Conservation (phyloP, 23 red algal genomes). For the Gracilariopsis chorda region DNA sequence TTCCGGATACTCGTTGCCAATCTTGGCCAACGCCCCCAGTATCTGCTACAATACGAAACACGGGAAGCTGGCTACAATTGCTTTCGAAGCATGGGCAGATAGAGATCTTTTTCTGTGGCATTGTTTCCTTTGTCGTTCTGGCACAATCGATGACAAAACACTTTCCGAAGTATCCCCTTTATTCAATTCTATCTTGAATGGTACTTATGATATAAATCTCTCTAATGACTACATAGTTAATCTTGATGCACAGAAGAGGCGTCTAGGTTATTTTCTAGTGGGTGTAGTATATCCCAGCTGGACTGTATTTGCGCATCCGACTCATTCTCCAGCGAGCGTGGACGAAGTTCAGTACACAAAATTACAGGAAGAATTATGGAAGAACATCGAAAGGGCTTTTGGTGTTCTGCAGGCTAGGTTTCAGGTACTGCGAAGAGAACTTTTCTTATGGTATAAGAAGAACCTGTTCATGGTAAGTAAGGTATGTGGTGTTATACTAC, state of each 20-base stretch:
- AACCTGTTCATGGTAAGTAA: not conserved
- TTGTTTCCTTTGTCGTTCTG: not conserved
- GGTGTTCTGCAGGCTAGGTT: not conserved
- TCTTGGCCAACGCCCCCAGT: no score
- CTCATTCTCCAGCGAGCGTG: not conserved
- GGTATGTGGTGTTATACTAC: not conserved
- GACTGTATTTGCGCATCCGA: not conserved
- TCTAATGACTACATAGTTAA: no score
- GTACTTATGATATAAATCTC: no score
- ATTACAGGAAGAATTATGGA: not conserved
- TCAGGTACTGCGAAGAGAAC: not conserved
- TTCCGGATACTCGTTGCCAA: no score
- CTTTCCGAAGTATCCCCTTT: no score
- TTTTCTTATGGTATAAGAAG: not conserved
- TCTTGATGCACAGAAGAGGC: no score
- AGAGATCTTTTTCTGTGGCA: slow-evolving; percentile 6
- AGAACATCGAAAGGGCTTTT: not conserved
- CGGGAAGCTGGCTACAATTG: not conserved
- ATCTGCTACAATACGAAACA: slow-evolving; percentile 18
- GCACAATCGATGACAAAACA: not conserved
- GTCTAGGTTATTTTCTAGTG: not conserved
- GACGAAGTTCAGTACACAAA: not conserved
- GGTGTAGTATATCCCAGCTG: not conserved
- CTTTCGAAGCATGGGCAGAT: slow-evolving; percentile 7
- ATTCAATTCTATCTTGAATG: no score